Percentiles rank a stretch among this genome's conserved stretches.
Evolutionary conservation across 2,329 filamentous ascomycete species (phyloP).

Genomic region (Aspergillus sp.): DNA sequence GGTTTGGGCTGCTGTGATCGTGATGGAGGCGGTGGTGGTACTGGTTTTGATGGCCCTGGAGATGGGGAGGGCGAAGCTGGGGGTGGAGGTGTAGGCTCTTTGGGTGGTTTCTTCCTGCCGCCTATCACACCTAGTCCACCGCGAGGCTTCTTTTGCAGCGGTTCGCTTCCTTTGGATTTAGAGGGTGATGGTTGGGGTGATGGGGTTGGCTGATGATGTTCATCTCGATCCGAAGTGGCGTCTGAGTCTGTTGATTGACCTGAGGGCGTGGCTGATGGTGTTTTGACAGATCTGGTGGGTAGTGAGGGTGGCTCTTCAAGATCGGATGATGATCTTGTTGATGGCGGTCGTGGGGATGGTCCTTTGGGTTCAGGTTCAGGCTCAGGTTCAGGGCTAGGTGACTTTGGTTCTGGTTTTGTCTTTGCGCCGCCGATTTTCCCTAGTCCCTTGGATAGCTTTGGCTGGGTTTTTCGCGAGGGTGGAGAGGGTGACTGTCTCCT

Average conservation of each 20-base stretch:
- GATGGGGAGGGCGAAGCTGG: constrained; percentile 7
- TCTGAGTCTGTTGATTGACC: constrained; percentile 6
- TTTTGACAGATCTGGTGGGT: not conserved
- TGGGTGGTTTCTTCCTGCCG: constrained; percentile 20
- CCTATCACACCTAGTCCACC: constrained; percentile 26
- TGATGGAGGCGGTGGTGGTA: constrained; percentile 1
- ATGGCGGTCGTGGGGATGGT: not conserved
- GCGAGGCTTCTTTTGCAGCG: constrained; percentile 2
- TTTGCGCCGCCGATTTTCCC: constrained; percentile 28
- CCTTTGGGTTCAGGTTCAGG: not conserved
- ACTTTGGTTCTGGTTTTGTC: constrained; percentile 11
- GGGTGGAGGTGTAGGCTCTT: constrained; percentile 3
- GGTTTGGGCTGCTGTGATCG: constrained; percentile 8
- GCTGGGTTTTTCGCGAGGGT: constrained; percentile 4
- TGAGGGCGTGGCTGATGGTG: not conserved
- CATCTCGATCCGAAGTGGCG: not conserved
- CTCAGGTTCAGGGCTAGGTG: not conserved
- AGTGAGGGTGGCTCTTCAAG: not conserved
- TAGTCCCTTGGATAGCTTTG: constrained; percentile 11
- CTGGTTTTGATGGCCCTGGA: not conserved
- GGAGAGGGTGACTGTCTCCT: constrained; percentile 1
- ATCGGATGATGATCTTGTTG: not conserved
- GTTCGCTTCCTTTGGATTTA: not conserved
- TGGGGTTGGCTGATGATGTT: not conserved
- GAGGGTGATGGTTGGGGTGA: constrained; percentile 5